Conservation (phyloP, 140 eudicot species). For the Ambrosia hybrid region DNA sequence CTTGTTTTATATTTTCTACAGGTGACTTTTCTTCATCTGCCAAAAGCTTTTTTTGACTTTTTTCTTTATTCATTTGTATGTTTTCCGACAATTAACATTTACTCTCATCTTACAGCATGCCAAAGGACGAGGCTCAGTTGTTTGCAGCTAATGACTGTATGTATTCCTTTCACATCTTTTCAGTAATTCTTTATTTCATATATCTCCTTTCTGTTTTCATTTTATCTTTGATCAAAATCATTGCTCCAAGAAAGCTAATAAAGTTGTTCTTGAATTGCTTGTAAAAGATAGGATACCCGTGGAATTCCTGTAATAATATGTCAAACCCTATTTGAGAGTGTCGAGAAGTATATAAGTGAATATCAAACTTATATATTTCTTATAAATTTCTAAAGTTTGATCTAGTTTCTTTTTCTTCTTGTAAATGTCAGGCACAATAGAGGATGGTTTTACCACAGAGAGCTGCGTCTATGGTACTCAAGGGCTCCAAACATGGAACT, state of each 20-base stretch:
- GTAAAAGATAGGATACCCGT: background rate
- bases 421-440: conserved; percentile 48
- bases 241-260: background rate
- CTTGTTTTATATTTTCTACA: conserved; percentile 84
- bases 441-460: conserved; percentile 86
- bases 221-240: background rate
- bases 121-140: conserved; percentile 85
- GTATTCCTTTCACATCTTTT: conserved; percentile 17
- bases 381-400: background rate
- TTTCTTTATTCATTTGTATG: background rate
- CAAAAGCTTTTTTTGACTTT: background rate
- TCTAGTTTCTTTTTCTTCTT: background rate
- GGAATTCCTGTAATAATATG: background rate
- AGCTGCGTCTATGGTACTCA: conserved; percentile 58
- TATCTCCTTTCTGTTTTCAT: background rate
- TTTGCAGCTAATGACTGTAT: conserved; percentile 85
- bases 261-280: conserved; percentile 3
- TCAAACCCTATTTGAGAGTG: background rate
- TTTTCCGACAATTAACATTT: conserved; percentile 14
- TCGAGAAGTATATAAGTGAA: background rate
- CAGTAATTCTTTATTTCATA: background rate
- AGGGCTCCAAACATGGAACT: conserved; percentile 68
- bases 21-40: conserved; percentile 37
- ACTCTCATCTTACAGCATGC: conserved; percentile 70
- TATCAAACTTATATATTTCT: background rate